These are phyloP conservation scores for Solanum appendiculatum DNA, from an alignment of 257 asterid genomes.

Conservation along the genomic window DNA sequence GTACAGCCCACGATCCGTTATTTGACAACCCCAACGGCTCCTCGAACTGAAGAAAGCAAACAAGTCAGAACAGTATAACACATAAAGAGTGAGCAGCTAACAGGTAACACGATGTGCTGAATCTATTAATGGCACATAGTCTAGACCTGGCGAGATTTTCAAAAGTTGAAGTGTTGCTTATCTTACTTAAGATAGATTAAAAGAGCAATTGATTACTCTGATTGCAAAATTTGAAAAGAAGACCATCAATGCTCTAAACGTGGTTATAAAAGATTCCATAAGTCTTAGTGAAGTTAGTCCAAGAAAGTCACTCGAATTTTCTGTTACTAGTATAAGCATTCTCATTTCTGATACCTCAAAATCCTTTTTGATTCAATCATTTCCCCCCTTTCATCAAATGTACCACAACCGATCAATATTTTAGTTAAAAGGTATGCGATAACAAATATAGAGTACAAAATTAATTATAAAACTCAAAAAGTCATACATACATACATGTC, in stretches of 20 bases:
- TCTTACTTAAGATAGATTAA: neutral
- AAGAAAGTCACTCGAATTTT: neutral
- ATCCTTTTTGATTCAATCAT: neutral
- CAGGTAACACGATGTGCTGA: neutral
- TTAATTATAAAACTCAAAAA: neutral
- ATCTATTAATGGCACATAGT: neutral
- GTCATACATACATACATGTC: constrained; percentile 32
- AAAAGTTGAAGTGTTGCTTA: neutral
- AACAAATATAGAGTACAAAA: neutral
- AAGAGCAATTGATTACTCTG: neutral
- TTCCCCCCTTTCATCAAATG: neutral
- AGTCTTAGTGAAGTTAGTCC: neutral
- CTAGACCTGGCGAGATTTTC: neutral
- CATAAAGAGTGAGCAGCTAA: neutral
- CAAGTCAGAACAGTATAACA: constrained; percentile 4
- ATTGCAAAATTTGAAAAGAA: neutral
- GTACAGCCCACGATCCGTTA: constrained; percentile 69
- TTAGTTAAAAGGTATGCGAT: neutral
- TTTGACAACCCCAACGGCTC: constrained; percentile 93
- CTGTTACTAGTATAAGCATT: neutral
- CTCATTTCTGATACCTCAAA: neutral
- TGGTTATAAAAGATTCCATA: neutral
- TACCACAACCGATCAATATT: neutral
- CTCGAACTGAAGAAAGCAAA: constrained; percentile 46
- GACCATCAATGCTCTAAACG: neutral